Conservation (phyloP, 805 yeast species). For the Debaryomyces maramus region DNA sequence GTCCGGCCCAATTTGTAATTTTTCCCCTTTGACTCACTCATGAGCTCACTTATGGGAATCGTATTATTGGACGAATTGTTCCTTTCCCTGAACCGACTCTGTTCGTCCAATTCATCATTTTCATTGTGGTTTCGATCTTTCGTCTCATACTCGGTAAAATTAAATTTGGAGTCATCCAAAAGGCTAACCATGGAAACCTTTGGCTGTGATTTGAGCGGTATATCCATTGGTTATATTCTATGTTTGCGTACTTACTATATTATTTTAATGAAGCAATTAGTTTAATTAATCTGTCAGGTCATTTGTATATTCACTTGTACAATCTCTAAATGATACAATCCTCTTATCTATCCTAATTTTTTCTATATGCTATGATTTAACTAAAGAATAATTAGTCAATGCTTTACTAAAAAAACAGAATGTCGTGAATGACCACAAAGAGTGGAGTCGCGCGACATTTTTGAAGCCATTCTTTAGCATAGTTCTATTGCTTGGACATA, state of each 20-base stretch:
- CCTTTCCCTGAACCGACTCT: neutral
- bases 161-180: conserved; percentile 18
- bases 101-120: neutral
- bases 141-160: neutral
- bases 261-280: no score
- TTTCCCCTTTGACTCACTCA: neutral
- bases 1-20: conserved; percentile 47
- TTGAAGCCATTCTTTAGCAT: neutral
- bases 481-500: conserved; percentile 35
- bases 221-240: conserved; percentile 28
- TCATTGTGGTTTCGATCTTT: neutral
- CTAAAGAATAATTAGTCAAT: no score
- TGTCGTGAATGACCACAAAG: conserved; percentile 9
- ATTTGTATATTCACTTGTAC: neutral
- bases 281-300: neutral
- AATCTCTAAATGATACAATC: no score
- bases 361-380: no score
- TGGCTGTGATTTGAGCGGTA: conserved; percentile 41
- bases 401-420: no score
- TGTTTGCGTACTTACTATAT: no score
- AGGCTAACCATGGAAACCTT: conserved; percentile 37
- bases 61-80: neutral
- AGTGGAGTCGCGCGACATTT: conserved; percentile 7
- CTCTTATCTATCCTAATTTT: no score
- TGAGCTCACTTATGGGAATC: neutral